Evolutionary conservation across 768 basidiomycete genomes (phyloP), one percentile per base, ranked within the genome.

Genomic region (Pleurotus tuber-regium): DNA sequence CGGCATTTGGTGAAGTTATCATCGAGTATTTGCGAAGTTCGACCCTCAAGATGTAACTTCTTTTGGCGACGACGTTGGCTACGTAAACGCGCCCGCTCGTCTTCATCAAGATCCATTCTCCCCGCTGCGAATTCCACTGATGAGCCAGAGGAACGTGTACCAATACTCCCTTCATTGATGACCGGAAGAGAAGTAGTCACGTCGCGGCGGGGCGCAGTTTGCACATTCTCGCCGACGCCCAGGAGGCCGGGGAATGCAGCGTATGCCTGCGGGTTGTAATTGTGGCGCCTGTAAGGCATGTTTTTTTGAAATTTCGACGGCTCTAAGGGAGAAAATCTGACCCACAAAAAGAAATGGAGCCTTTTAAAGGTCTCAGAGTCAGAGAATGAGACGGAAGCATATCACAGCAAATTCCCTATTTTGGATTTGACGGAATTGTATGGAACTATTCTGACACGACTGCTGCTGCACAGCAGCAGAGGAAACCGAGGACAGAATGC

Each of bases 401-500:
- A 26, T n/a, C 25, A 25, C 12, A 48, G 46, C 5, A 23, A 48
- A 31, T 24, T 33, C 29, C 46, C 31, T 33, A 11, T 18, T 48
- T 21, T 7, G 23, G 41, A 24, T 9, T 12, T 24, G 41, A 42
- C 41, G 41, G 46, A 31, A 33, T 9, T 48, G 35, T 35, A 21
- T 30, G 18, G 35, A n/a, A 38, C n/a, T 10, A 16, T 38, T 14
- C 7, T 18, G 43, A 19, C 43, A 44, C 43, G 46, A 48, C 25
- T 48, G 29, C 25, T 48, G 29, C 31, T 31, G 46, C 46, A 48
- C 46, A 48, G 46, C 29, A 48, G 46, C 23, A 14, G n/a, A 48
- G 46, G 30, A 48, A 48, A 48, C 46, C 46, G 46, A 48, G 46
- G 46, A 33, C 14, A 48, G 46, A 31, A 48, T 33, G 10, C 46